These are phyloP conservation scores for Aspergillus haitiensis DNA, from an alignment of 495 filamentous ascomycete genomes.

Conservation along the genomic window DNA sequence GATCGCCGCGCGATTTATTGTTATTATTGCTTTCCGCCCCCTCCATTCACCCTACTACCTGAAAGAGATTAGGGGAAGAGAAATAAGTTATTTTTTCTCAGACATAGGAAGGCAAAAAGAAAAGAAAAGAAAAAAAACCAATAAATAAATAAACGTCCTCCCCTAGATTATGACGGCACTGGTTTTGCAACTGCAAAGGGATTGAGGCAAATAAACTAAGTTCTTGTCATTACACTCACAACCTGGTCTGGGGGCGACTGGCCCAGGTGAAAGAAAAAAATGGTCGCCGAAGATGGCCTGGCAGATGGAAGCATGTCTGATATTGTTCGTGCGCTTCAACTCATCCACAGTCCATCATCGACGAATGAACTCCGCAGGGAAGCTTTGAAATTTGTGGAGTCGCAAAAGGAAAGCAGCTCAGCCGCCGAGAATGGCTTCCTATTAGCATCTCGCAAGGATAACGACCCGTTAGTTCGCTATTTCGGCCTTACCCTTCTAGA, in stretches of 20 bases:
- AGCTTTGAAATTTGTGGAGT: constrained; percentile 79
- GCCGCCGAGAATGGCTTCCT: constrained; percentile 84
- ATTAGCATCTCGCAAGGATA: constrained; percentile 69
- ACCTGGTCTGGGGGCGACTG: constrained; percentile 9
- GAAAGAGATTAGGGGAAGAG: background rate
- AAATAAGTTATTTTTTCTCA: constrained; percentile 4
- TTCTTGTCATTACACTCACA: constrained; percentile 4
- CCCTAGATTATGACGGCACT: constrained; percentile 15
- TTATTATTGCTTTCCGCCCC: background rate
- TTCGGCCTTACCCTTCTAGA: constrained; percentile 92
- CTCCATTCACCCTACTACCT: background rate
- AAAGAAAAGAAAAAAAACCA: background rate
- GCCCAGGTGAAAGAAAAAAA: constrained; percentile 19
- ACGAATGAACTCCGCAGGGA: constrained; percentile 81
- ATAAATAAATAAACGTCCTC: constrained; percentile 1
- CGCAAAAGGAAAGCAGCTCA: constrained; percentile 71
- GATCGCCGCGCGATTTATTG: constrained; percentile 14
- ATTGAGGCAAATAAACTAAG: constrained; percentile 7
- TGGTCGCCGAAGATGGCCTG: constrained; percentile 43
- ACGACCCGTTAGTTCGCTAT: constrained; percentile 81
- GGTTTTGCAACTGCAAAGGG: constrained; percentile 10
- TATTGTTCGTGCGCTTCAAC: constrained; percentile 79
- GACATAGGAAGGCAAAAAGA: background rate
- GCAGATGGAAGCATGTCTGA: constrained; percentile 47
- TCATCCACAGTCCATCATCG: constrained; percentile 80